Conservation (phyloP, 2,329 filamentous ascomycete genomes). For the Trichophaea hybrida region DNA sequence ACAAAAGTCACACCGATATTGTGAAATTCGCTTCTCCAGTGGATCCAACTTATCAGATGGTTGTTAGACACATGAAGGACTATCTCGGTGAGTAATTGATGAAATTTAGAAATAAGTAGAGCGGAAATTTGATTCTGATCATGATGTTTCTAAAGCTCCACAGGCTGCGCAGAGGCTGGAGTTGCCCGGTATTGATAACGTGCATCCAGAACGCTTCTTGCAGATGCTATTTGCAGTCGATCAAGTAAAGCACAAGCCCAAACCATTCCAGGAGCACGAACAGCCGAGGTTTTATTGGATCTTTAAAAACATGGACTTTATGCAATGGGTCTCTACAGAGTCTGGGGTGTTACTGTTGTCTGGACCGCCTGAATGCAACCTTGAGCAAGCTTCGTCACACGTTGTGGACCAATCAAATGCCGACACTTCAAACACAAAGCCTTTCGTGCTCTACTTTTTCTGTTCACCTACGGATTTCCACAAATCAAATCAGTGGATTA, state of each 20-base stretch:
- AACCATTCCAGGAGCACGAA: background rate
- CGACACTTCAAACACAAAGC: background rate
- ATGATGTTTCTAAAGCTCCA: no score
- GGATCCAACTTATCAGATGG: background rate
- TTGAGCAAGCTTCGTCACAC: background rate
- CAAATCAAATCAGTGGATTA: background rate
- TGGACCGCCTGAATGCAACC: background rate
- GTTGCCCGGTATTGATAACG: no score
- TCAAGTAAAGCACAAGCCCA: background rate
- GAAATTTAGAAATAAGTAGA: no score
- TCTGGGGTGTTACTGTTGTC: background rate
- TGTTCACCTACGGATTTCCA: no score
- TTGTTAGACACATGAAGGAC: background rate
- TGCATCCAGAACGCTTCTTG: no score
- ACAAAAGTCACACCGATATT: slow-evolving; percentile 1
- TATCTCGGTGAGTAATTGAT: no score
- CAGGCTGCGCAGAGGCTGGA: no score
- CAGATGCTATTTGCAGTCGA: background rate
- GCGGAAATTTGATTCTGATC: no score
- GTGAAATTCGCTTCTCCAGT: background rate
- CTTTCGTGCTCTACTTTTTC: background rate
- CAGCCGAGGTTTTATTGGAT: background rate
- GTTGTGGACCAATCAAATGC: background rate
- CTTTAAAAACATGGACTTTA: background rate
- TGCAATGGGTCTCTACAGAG: background rate